These are phyloP conservation scores for Lignosus rhinocerotis DNA, from an alignment of 1,284 basidiomycete genomes.

Conservation along the genomic window DNA sequence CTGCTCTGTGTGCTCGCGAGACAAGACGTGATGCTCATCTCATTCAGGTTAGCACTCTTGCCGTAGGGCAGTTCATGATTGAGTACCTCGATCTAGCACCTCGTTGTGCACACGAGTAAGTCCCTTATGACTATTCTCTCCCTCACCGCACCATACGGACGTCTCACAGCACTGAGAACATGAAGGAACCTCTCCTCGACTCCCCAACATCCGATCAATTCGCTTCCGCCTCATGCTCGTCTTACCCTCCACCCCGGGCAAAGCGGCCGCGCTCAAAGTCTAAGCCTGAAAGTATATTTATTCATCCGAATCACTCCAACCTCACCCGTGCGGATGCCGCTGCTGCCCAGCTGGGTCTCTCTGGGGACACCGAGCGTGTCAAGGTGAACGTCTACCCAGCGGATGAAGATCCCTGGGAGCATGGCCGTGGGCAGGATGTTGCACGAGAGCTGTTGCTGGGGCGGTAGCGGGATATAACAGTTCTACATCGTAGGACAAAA, in stretches of 20 bases:
- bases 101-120: slow-evolving; percentile 18
- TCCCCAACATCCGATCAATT: slow-evolving; percentile 23
- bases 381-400: slow-evolving; percentile 33
- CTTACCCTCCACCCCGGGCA: slow-evolving; percentile 22
- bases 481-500: neutral
- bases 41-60: slow-evolving; percentile 44
- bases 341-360: slow-evolving; percentile 54
- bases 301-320: slow-evolving; percentile 62
- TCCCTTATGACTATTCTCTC: slow-evolving; percentile 1
- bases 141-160: neutral
- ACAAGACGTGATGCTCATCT: neutral
- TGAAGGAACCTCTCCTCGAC: slow-evolving; percentile 41
- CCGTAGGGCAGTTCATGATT: slow-evolving; percentile 55
- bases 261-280: slow-evolving; percentile 47
- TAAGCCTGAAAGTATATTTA: slow-evolving; percentile 59
- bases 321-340: slow-evolving; percentile 61
- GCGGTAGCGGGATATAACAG: neutral
- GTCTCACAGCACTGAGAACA: slow-evolving; percentile 27
- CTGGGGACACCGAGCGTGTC: slow-evolving; percentile 43
- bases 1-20: neutral
- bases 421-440: slow-evolving; percentile 40
- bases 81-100: slow-evolving; percentile 42
- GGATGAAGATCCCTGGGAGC: slow-evolving; percentile 39
- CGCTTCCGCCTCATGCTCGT: slow-evolving; percentile 14
- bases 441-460: slow-evolving; percentile 36